Evolutionary conservation across 805 yeast genomes (phyloP), one percentile per base, ranked within the genome.

Genomic region (Wickerhamiella allomyrinae): DNA sequence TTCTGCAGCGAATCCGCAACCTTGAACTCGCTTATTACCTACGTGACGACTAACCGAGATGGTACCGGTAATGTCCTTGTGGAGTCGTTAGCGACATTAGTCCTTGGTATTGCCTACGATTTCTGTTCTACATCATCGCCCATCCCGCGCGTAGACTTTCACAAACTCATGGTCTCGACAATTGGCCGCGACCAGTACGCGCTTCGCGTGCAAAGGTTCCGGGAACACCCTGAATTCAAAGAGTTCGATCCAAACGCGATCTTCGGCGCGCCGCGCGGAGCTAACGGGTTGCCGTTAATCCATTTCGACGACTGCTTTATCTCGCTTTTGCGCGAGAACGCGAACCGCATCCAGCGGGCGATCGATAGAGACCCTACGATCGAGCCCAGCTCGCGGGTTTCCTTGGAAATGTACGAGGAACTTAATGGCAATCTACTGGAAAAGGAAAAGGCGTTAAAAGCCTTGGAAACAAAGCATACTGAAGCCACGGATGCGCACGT

Each of bases 231-330:
- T 0, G 53, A 61, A 6, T 75, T 85, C 52, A 67, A 71, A 8
- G 70, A 73, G 42, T 79, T 73, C 48, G 53, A 50, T 9, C 48
- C 48, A 8, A 21, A 23, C 11, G 63, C 65, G 19, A 63, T 73
- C 21, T 58, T 73, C 20, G 63, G 67, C 14, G 73, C 77, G 2
- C 66, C 67, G 3, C 70, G 72, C 47, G 95, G 85, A 56, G 78
- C 76, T 2, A 76, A 94, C 1, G 98, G 98, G 1, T 68, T 89
- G 34, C 98, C 97, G 0, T 74, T 76, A 44, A 80, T 89, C 1
- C 85, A 71, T 52, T 79, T 91, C 54, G 79, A 77, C 44, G 56
- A 71, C 0, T 60, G 68, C 2, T 84, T 84, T 56, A 76, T 82
- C 3, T 64, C 63, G 3, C 62, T 86, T 40, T 62, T 91, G 34